phyloP scores from a whole-genome alignment of 177 flowering plant genomes.

The Telopea speciosissima region DNA sequence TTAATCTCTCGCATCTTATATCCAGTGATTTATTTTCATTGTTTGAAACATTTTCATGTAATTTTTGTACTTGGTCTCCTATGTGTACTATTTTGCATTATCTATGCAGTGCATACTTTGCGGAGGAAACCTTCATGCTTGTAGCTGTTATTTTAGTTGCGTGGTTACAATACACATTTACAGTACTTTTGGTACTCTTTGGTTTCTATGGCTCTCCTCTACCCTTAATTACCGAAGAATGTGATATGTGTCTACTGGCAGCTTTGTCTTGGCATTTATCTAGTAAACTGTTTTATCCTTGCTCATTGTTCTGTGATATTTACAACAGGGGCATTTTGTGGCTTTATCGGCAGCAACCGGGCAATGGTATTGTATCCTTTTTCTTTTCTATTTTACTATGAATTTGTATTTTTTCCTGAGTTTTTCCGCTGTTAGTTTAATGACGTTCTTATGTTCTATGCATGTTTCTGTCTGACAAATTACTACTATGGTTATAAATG shows the following conservation, averaged over 20 bases:
- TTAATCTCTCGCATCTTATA: no score
- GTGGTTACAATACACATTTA: no score
- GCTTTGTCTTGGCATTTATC: not conserved
- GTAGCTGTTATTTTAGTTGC: no score
- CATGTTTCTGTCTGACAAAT: not conserved
- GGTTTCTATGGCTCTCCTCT: not conserved
- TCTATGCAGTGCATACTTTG: no score
- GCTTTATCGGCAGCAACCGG: conserved; percentile 68
- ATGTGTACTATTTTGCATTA: no score
- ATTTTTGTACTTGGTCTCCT: no score
- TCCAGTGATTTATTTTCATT: no score
- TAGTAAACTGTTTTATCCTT: not conserved
- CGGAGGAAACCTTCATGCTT: no score
- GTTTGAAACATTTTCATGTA: no score
- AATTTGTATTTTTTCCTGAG: not conserved
- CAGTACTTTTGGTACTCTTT: not conserved
- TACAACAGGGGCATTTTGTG: conserved; percentile 64
- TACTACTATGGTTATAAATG: not conserved
- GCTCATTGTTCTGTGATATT: not conserved
- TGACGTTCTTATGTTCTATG: not conserved
- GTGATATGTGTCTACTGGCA: conserved; percentile 3
- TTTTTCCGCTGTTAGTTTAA: not conserved
- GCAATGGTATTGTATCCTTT: conserved; percentile 56
- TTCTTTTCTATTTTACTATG: not conserved
- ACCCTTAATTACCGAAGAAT: not conserved